Conservation (phyloP, 2,329 filamentous ascomycete species). For the Pseudocercospora crystallina region DNA sequence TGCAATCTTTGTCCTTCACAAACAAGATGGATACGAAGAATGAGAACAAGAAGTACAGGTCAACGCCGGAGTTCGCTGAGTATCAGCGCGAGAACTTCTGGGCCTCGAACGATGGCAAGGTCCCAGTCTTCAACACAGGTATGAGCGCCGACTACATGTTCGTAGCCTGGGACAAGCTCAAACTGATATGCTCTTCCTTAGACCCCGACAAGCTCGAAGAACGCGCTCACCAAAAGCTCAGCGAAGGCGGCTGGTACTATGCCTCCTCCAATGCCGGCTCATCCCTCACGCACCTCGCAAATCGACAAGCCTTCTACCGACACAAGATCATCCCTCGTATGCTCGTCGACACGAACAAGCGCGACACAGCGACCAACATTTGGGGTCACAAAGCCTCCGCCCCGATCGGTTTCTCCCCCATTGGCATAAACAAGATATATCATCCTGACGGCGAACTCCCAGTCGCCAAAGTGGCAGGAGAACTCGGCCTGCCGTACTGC, state of each 20-base stretch:
- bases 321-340: slow-evolving; percentile 63
- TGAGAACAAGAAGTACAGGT: slow-evolving; percentile 51
- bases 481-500: slow-evolving; percentile 60
- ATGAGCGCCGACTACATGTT: slow-evolving; percentile 31
- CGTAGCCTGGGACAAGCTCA: background rate
- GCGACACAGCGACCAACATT: slow-evolving; percentile 58
- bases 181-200: slow-evolving; percentile 19
- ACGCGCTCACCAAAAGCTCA: slow-evolving; percentile 56
- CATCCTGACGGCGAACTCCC: slow-evolving; percentile 58
- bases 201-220: slow-evolving; percentile 61
- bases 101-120: slow-evolving; percentile 52
- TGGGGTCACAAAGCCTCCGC: slow-evolving; percentile 61
- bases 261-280: slow-evolving; percentile 58
- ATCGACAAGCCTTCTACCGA: slow-evolving; percentile 64
- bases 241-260: slow-evolving; percentile 60
- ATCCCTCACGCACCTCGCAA: slow-evolving; percentile 55
- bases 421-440: slow-evolving; percentile 68
- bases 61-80: slow-evolving; percentile 55
- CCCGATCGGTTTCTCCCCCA: slow-evolving; percentile 64
- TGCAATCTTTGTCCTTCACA: too few relatives aligned
- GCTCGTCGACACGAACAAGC: slow-evolving; percentile 60
- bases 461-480: slow-evolving; percentile 60
- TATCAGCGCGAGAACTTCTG: slow-evolving; percentile 59
- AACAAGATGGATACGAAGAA: slow-evolving; percentile 50
- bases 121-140: slow-evolving; percentile 51